These are phyloP conservation scores for Diplodia sapinea DNA, from an alignment of 2,329 filamentous ascomycete genomes.

Conservation along the genomic window DNA sequence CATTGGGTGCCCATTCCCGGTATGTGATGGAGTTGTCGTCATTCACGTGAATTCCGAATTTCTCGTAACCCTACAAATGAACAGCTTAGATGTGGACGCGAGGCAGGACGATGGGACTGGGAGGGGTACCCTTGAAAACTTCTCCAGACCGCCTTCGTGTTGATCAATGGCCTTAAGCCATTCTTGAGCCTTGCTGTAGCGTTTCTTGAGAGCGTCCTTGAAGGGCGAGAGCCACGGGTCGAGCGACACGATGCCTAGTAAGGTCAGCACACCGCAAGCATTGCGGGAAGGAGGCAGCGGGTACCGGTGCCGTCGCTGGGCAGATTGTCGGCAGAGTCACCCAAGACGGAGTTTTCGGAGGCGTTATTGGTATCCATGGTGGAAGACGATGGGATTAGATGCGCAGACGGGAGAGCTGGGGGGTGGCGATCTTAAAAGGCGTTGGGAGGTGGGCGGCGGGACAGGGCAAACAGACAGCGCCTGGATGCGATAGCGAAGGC, in stretches of 20 bases:
- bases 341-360: conserved; percentile 53
- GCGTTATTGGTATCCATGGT: conserved; percentile 47
- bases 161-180: conserved; percentile 87
- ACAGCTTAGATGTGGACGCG: conserved; percentile 2
- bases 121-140: conserved; percentile 76
- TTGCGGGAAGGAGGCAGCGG: conserved; percentile 35
- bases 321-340: conserved; percentile 56
- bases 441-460: conserved; percentile 25
- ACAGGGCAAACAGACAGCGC: conserved; percentile 15
- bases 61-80: conserved; percentile 73
- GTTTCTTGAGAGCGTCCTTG: conserved; percentile 73
- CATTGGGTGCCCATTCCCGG: conserved; percentile 95
- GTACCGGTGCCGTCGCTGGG: conserved; percentile 76
- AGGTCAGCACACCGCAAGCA: conserved; percentile 35
- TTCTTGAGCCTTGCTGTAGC: conserved; percentile 78
- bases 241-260: conserved; percentile 77
- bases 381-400: conserved; percentile 5
- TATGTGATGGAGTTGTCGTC: conserved; percentile 86
- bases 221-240: conserved; percentile 92
- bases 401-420: conserved; percentile 8
- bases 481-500: conserved; percentile 25
- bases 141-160: conserved; percentile 85
- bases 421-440: conserved; percentile 25
- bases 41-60: conserved; percentile 82
- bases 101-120: conserved; percentile 1